Evolutionary conservation across 768 basidiomycete genomes (phyloP), one percentile per base, ranked within the genome.

Genomic region (Mycena filopes): DNA sequence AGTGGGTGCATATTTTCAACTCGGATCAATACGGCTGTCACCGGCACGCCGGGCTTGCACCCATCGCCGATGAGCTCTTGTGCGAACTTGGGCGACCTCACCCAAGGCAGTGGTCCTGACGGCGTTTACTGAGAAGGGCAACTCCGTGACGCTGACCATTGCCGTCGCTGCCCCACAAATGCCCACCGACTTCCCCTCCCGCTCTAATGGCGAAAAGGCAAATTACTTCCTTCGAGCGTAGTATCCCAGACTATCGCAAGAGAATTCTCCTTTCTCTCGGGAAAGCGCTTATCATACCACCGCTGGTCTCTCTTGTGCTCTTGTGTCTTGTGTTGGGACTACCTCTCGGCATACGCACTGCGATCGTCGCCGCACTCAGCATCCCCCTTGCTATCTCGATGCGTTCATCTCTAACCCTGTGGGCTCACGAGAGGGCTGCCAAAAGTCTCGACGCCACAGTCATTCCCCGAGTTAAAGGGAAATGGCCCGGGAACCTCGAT

Each of bases 401-500:
- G 11, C 60, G 60, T 26, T 61, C 60, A 1, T 29, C 26, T 12
- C 15, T 54, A 7, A 12, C 21, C 23, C 1, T 61, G 23, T 23
- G 60, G 40, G 18, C 41, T 18, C 60, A 61, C 10, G 51, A 61
- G 18, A 29, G 15, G 29, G 36, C 60, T 33, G 60, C 60, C 1
- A 61, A 54, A 54, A 36, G 51, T 13, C 66, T 80, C 23, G 79
- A 81, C 18, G 82, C 80, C 21, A 68, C 70, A 33, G 75, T 67
- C 1, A 76, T 81, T n/a, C 82, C 83, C 2, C 65, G 75, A 12
- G 81, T 85, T 21, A 70, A 74, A 21, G 84, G 84, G 1, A 82
- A 80, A 68, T 83, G 81, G 81, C 85, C 83, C 10, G 85, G 85
- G 6, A 86, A 85, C 70, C 70, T 86, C 66, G 84, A 86, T 50